phyloP scores from a whole-genome alignment of 768 basidiomycete genomes.

The Coprinopsis cinerea region DNA sequence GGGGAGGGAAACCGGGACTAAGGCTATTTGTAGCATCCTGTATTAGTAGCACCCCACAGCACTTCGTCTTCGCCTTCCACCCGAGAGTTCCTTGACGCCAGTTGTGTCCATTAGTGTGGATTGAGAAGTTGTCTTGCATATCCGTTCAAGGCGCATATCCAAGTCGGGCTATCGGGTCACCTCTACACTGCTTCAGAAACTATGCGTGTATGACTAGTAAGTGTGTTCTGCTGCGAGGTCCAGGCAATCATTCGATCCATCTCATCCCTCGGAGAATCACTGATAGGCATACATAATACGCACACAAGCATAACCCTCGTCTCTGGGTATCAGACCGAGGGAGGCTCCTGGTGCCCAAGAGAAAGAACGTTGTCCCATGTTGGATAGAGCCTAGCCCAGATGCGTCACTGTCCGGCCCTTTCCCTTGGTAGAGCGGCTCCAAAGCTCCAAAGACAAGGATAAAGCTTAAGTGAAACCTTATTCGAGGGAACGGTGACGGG shows the following conservation, averaged over 20 bases:
- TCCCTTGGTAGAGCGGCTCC: neutral
- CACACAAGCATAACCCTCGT: too few species aligned
- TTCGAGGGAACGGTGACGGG: neutral
- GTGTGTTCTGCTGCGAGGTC: too few species aligned
- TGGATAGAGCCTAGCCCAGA: too few species aligned
- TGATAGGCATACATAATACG: conserved; percentile 6
- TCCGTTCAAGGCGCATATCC: conserved; percentile 13
- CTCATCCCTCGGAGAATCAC: conserved; percentile 6
- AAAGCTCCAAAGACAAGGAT: neutral
- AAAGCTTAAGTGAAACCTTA: neutral
- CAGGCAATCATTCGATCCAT: too few species aligned
- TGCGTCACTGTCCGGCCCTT: neutral
- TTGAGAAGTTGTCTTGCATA: conserved; percentile 6
- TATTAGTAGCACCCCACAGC: too few species aligned
- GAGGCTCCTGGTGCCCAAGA: too few species aligned
- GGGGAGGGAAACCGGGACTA: neutral
- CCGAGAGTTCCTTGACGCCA: conserved; percentile 1
- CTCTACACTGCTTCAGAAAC: neutral
- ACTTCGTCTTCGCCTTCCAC: too few species aligned
- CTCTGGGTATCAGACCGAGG: too few species aligned
- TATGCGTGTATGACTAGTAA: too few species aligned
- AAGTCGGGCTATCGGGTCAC: neutral
- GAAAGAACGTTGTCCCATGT: too few species aligned
- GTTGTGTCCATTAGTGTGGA: neutral
- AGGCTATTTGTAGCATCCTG: conserved; percentile 3